Evolutionary conservation across 2,329 filamentous ascomycete genomes (phyloP), one percentile per base, ranked within the genome.

Genomic region (Didymella keratinophila): DNA sequence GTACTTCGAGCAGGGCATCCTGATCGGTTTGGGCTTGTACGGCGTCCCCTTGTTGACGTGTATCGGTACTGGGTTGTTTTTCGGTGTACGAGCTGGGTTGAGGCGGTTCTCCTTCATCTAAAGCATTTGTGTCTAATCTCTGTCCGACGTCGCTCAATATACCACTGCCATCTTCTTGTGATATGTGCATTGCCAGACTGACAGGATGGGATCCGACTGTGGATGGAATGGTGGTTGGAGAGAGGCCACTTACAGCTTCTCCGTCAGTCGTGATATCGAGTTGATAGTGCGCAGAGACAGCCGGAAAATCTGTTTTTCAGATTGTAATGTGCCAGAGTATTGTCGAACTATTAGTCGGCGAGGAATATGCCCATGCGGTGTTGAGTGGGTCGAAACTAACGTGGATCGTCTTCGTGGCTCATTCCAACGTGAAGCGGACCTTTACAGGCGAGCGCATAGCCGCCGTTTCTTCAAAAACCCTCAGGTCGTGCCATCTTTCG

Each of bases 21-120:
- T 65, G 30, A 71, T 78, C 25, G 77, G 77, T 2, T 52, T 78
- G 46, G 74, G 74, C 0, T 30, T 79, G 18, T 74, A 68, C 50
- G 72, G 69, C 7, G 58, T 74, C 21, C 73, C 73, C 14, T 12
- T 75, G 6, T n/a, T 75, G 45, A 61, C 66, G 9, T 71, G 70
- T 46, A 41, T 76, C 44, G 68, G 70, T 0, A 68, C 68, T 20
- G 53, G 61, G 25, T 21, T 72, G 2, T 72, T 68, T 42, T 72
- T 63, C 64, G 71, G 70, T 14, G 60, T 69, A 8, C 56, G 68
- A 23, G 63, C 65, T 43, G 70, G 69, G 14, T 53, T 71, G 62
- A 68, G 66, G 34, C 32, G 50, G 6, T 58, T 58, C 23, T 45
- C 56, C 4, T 37, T 67, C 27, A 52, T 60, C n/a, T 67, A 47